Conservation (phyloP, 192 early-diverging fungal species). For the Podila epicladia region DNA sequence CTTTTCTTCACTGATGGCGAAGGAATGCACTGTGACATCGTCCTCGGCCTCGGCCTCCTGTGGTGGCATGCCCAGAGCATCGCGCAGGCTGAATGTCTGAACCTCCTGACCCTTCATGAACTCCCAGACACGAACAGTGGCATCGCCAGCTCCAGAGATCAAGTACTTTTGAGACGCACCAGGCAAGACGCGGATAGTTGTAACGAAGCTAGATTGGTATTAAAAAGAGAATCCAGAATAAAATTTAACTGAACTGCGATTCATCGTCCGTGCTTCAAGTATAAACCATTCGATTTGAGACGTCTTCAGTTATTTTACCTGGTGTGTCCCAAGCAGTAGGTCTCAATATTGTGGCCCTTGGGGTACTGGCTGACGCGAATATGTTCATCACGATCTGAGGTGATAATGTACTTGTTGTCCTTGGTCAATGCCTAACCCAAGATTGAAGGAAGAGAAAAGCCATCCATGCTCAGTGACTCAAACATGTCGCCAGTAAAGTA, state of each 20-base stretch:
- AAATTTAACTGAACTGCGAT: neutral
- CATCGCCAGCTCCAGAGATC: slow-evolving; percentile 89
- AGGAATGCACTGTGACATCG: slow-evolving; percentile 46
- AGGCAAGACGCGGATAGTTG: slow-evolving; percentile 67
- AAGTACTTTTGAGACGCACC: slow-evolving; percentile 62
- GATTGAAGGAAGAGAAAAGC: neutral
- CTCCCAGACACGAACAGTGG: slow-evolving; percentile 81
- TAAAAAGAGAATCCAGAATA: neutral
- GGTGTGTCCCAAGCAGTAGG: slow-evolving; percentile 91
- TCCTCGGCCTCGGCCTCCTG: slow-evolving; percentile 36
- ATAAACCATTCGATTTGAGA: neutral
- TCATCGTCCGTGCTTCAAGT: neutral
- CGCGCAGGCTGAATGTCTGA: slow-evolving; percentile 71
- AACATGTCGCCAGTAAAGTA: neutral
- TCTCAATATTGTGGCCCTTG: slow-evolving; percentile 87
- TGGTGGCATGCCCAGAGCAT: slow-evolving; percentile 41
- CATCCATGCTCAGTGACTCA: neutral
- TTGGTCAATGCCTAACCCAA: slow-evolving; percentile 61
- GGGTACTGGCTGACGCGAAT: slow-evolving; percentile 94
- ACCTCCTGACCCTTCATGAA: slow-evolving; percentile 66
- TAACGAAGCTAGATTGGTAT: slow-evolving; percentile 70
- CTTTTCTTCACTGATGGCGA: slow-evolving; percentile 46
- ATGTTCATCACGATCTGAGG: slow-evolving; percentile 98
- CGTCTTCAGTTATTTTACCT: slow-evolving; percentile 60
- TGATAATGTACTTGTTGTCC: slow-evolving; percentile 78